Evolutionary conservation across 345 rosid genomes (phyloP).

Genomic region (Clarkia xantiana): DNA sequence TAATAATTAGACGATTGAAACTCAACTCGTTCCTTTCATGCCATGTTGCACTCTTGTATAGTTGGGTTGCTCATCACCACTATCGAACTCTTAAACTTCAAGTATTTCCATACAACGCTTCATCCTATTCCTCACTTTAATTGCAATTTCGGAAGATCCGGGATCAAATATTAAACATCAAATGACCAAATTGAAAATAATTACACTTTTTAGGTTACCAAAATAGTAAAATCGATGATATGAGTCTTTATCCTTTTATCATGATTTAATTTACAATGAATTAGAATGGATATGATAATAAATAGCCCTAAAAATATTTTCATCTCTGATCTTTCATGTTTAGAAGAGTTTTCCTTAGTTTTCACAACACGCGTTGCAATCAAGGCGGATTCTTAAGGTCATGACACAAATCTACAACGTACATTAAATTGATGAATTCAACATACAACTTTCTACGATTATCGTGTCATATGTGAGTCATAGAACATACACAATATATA

Average conservation of each 20-base stretch:
- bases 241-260: constrained; percentile 48
- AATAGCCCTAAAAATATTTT: not conserved
- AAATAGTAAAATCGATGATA: constrained; percentile 36
- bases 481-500: too few relatives aligned
- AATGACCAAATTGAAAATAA: too few relatives aligned
- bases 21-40: too few relatives aligned
- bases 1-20: too few relatives aligned
- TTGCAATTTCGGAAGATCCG: constrained; percentile 58
- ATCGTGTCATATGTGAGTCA: too few relatives aligned
- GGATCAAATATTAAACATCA: too few relatives aligned
- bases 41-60: not conserved
- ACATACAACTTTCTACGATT: not conserved
- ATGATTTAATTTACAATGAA: not conserved
- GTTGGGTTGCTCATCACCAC: constrained; percentile 7
- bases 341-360: constrained; percentile 43
- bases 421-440: not conserved
- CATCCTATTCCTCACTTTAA: constrained; percentile 65
- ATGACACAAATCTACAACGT: constrained; percentile 29
- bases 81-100: constrained; percentile 31
- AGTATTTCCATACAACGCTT: constrained; percentile 63
- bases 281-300: not conserved
- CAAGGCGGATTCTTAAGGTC: constrained; percentile 53
- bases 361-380: constrained; percentile 70
- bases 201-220: constrained; percentile 34
- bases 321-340: constrained; percentile 43